These are phyloP conservation scores for Reticulascus tulasneorum DNA, from an alignment of 2,329 filamentous ascomycete species.

Conservation along the genomic window DNA sequence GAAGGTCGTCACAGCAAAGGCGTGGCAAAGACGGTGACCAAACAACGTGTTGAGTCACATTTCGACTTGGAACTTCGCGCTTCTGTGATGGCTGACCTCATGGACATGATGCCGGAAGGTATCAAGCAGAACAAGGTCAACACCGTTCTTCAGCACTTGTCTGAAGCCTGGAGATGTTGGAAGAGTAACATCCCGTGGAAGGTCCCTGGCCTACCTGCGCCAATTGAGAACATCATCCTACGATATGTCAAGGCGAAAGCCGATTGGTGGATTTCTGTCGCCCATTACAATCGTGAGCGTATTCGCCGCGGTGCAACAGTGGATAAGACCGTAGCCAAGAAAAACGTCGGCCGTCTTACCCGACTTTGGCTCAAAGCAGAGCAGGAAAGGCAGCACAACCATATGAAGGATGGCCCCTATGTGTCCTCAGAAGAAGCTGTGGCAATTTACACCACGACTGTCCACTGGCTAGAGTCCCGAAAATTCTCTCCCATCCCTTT, in stretches of 20 bases:
- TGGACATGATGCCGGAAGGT: conserved; percentile 99
- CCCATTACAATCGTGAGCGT: conserved; percentile 96
- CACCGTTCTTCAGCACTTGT: conserved; percentile 92
- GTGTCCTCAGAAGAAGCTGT: conserved; percentile 98
- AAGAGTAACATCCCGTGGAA: conserved; percentile 99
- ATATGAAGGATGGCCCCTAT: conserved; percentile 98
- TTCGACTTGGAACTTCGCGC: conserved; percentile 96
- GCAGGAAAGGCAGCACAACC: conserved; percentile 97
- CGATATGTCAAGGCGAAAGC: conserved; percentile 99
- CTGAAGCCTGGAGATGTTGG: conserved; percentile 98
- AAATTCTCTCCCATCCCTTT: conserved; percentile 99
- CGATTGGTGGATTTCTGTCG: conserved; percentile 99
- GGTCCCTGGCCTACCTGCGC: conserved; percentile 90
- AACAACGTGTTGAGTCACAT: conserved; percentile 97
- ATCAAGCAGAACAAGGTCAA: conserved; percentile 99
- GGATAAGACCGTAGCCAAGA: conserved; percentile 98
- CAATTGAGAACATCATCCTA: conserved; percentile 97
- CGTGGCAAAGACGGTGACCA: conserved; percentile 97
- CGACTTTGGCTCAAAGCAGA: conserved; percentile 96
- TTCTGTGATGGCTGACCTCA: conserved; percentile 97
- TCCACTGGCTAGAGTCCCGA: conserved; percentile 96
- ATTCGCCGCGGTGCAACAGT: conserved; percentile 95
- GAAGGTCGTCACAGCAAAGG: conserved; percentile 98
- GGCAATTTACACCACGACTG: conserved; percentile 96
- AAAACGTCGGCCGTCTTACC: conserved; percentile 92